Evolutionary conservation across 345 rosid genomes (phyloP).

Genomic region (Eucalyptus sp.): DNA sequence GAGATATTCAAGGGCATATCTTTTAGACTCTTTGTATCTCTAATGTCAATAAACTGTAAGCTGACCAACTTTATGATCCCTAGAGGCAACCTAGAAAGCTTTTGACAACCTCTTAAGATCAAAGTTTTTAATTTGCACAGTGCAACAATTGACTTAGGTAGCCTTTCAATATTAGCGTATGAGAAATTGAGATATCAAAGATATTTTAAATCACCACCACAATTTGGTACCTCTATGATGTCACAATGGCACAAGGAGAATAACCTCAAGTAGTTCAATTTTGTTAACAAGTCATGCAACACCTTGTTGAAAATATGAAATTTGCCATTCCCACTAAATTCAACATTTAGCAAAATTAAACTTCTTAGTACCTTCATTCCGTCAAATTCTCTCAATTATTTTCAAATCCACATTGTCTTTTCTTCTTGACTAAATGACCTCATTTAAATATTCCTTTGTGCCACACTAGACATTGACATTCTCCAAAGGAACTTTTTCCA

Average conservation of each 20-base stretch:
- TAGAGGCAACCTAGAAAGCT: background rate
- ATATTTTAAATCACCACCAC: background rate
- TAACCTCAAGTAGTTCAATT: background rate
- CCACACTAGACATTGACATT: too few relatives aligned
- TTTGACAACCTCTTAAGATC: background rate
- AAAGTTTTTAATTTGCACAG: background rate
- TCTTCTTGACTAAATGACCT: too few relatives aligned
- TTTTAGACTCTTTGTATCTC: background rate
- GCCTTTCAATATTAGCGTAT: background rate
- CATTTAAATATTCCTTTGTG: fast-evolving
- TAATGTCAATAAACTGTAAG: background rate
- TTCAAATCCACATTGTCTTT: fast-evolving
- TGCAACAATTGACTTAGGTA: background rate
- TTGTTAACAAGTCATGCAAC: background rate
- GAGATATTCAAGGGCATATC: background rate
- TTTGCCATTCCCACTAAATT: background rate
- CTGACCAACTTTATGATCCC: background rate
- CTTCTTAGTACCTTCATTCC: background rate
- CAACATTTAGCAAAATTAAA: background rate
- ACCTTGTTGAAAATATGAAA: background rate
- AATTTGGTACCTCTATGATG: background rate
- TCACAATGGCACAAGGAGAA: background rate
- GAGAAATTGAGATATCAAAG: background rate
- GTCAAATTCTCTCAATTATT: background rate
- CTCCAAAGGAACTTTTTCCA: fast-evolving